Percentiles rank a stretch among this genome's conserved stretches.
Evolutionary conservation across 2,329 filamentous ascomycete genomes (phyloP).

Genomic region (Claviceps sorghi): DNA sequence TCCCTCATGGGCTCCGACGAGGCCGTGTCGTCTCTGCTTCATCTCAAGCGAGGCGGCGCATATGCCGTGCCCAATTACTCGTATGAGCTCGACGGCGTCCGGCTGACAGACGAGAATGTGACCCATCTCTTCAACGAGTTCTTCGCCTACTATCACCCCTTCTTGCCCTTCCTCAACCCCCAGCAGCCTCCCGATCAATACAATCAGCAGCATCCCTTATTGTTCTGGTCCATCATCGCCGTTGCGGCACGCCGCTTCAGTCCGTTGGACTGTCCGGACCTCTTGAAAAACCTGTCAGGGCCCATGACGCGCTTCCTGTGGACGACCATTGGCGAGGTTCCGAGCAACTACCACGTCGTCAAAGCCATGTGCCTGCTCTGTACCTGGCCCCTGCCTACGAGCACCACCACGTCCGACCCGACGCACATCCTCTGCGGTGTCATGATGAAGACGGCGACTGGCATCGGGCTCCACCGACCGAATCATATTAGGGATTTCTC

Average conservation of each 20-base stretch:
- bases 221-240: slow-evolving; percentile 75
- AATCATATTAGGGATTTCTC: slow-evolving; percentile 76
- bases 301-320: slow-evolving; percentile 59
- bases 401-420: slow-evolving; percentile 63
- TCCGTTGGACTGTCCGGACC: slow-evolving; percentile 36
- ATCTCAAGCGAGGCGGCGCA: slow-evolving; percentile 49
- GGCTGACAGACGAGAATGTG: slow-evolving; percentile 49
- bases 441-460: slow-evolving; percentile 78
- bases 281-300: slow-evolving; percentile 53
- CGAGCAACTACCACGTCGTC: slow-evolving; percentile 65
- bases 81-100: slow-evolving; percentile 47
- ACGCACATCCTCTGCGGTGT: slow-evolving; percentile 70
- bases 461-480: slow-evolving; percentile 67
- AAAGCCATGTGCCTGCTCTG: slow-evolving; percentile 69
- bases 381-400: slow-evolving; percentile 72
- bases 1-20: slow-evolving; percentile 55
- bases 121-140: slow-evolving; percentile 57
- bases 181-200: slow-evolving; percentile 56
- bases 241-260: slow-evolving; percentile 60
- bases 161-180: slow-evolving; percentile 59
- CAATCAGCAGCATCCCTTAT: slow-evolving; percentile 60
- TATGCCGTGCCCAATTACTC: slow-evolving; percentile 45
- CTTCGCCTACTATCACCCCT: slow-evolving; percentile 63
- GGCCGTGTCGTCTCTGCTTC: slow-evolving; percentile 50
- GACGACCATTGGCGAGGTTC: slow-evolving; percentile 62